phyloP scores from a whole-genome alignment of 495 filamentous ascomycete species.

The Symbiotaphrina buchneri region DNA sequence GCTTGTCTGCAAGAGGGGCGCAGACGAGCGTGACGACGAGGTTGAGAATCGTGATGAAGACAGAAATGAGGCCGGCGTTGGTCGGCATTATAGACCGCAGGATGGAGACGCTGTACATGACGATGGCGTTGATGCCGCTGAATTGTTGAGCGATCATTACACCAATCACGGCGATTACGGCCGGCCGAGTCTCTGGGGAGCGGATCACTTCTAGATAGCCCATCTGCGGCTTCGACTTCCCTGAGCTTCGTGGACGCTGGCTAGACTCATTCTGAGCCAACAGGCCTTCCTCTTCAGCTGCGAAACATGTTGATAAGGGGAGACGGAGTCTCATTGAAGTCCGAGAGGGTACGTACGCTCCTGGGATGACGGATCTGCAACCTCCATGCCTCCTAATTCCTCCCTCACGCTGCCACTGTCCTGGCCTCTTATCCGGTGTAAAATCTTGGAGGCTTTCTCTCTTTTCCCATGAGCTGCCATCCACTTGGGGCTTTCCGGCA shows the following conservation, averaged over 20 bases:
- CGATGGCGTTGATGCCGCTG: slow-evolving; percentile 70
- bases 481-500: slow-evolving; percentile 77
- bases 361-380: no score
- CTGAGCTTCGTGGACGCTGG: slow-evolving; percentile 3
- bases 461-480: slow-evolving; percentile 44
- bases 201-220: slow-evolving; percentile 43
- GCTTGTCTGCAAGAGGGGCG: slow-evolving; percentile 63
- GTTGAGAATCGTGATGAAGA: slow-evolving; percentile 70
- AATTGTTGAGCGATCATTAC: slow-evolving; percentile 91
- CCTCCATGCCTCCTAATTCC: slow-evolving; percentile 14
- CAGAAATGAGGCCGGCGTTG: slow-evolving; percentile 56
- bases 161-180: slow-evolving; percentile 64
- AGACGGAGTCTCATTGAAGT: no score
- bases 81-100: slow-evolving; percentile 54
- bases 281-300: slow-evolving; percentile 15
- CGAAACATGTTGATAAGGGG: neutral
- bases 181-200: slow-evolving; percentile 44
- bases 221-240: slow-evolving; percentile 18
- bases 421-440: slow-evolving; percentile 54
- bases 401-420: slow-evolving; percentile 43
- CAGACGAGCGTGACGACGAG: slow-evolving; percentile 58
- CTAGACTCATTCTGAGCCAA: slow-evolving; percentile 9
- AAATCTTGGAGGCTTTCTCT: slow-evolving; percentile 32
- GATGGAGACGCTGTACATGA: slow-evolving; percentile 93
- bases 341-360: slow-evolving; percentile 4